A percentile compares a stretch with the other conserved stretches of the same genome.
phyloP scores from a whole-genome alignment of 345 rosid species.

The Eucalyptus lansdowneana region DNA sequence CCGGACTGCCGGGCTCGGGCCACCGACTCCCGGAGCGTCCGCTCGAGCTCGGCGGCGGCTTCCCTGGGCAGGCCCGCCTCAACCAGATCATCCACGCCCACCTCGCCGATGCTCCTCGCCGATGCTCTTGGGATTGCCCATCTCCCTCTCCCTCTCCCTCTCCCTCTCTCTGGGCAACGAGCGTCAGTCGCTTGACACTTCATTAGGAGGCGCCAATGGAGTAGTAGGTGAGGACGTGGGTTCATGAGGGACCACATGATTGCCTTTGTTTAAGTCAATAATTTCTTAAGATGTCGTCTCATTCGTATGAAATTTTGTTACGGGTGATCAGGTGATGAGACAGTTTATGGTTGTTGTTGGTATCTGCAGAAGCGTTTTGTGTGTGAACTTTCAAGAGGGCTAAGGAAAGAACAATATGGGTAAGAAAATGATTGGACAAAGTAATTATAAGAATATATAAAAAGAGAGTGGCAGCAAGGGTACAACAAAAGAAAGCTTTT shows the following conservation, averaged over 20 bases:
- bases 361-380: too few species aligned
- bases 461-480: too few species aligned
- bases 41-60: conserved; percentile 28
- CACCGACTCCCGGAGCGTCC: conserved; percentile 12
- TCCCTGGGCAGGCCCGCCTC: conserved; percentile 31
- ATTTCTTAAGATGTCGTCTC: not conserved
- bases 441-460: too few species aligned
- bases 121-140: conserved; percentile 12
- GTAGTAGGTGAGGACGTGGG: not conserved
- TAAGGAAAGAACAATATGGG: too few species aligned
- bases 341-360: too few species aligned
- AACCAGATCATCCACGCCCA: conserved; percentile 37
- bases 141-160: not conserved
- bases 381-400: too few species aligned
- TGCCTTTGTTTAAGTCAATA: not conserved
- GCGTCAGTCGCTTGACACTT: not conserved
- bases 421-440: too few species aligned
- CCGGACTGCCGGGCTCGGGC: not conserved
- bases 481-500: too few species aligned
- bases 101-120: conserved; percentile 24
- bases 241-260: not conserved
- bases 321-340: too few species aligned
- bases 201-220: not conserved
- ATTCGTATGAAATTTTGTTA: not conserved
- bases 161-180: not conserved